Evolutionary conservation across 2,329 filamentous ascomycete genomes (phyloP).

Genomic region (Trichoderma simmonsii): DNA sequence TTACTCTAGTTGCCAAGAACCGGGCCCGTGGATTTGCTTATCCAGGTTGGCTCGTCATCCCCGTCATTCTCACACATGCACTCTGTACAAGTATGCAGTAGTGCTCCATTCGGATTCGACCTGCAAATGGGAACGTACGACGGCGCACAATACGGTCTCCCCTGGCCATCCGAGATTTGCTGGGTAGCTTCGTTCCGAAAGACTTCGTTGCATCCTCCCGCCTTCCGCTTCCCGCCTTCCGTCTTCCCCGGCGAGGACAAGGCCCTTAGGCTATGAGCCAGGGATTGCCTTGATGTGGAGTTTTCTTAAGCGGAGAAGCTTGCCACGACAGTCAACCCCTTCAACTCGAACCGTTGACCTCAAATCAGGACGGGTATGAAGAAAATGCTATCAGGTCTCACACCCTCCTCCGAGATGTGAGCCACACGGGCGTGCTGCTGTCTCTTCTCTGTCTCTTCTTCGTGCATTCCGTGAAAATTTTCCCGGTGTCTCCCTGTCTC

Average conservation of each 20-base stretch:
- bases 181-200: neutral
- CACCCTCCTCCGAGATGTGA: neutral
- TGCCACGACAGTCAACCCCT: conserved; percentile 10
- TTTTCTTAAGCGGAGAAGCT: neutral
- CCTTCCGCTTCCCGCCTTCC: conserved; percentile 16
- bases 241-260: conserved; percentile 16
- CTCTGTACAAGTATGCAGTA: neutral
- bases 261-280: neutral
- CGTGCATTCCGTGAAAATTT: neutral
- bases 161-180: neutral
- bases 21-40: conserved; percentile 19
- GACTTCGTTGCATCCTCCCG: conserved; percentile 17
- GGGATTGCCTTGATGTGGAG: conserved; percentile 8
- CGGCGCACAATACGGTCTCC: neutral
- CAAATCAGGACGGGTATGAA: neutral
- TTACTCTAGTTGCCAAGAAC: conserved; percentile 19
- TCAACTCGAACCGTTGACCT: neutral
- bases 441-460: neutral
- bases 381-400: neutral
- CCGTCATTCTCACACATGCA: conserved; percentile 4
- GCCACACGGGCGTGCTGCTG: neutral
- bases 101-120: neutral
- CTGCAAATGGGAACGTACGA: conserved; percentile 1
- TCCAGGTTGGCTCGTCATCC: conserved; percentile 2
- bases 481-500: neutral